phyloP scores from a whole-genome alignment of 2,329 filamentous ascomycete species.

The Cladorrhinum sp. region DNA sequence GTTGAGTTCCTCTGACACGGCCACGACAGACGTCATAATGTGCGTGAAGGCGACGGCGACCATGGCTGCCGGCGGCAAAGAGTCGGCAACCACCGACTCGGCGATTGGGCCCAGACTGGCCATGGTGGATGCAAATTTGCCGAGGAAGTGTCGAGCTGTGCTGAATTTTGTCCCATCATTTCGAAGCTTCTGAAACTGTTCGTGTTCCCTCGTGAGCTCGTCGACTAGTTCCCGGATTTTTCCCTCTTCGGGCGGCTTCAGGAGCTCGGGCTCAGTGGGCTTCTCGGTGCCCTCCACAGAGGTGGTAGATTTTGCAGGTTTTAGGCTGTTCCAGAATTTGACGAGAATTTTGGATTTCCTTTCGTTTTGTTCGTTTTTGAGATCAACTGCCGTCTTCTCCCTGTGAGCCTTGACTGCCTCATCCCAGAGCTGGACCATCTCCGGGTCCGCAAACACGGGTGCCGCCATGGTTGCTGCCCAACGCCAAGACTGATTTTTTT shows the following conservation, averaged over 20 bases:
- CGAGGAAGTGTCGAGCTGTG: background rate
- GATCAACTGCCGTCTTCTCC: constrained; percentile 3
- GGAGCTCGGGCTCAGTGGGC: background rate
- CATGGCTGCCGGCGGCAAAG: background rate
- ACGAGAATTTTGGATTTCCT: background rate
- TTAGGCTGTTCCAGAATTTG: background rate
- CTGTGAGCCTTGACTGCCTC: constrained; percentile 4
- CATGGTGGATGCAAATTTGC: background rate
- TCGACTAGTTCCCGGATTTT: background rate
- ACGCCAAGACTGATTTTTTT: background rate
- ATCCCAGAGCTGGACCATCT: constrained; percentile 6
- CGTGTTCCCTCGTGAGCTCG: background rate
- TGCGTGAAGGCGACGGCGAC: constrained; percentile 4
- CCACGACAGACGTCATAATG: constrained; percentile 4
- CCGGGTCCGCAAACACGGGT: background rate
- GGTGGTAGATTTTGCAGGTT: background rate
- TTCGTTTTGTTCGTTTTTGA: background rate
- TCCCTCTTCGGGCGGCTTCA: background rate
- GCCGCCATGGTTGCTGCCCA: background rate
- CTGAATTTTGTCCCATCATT: background rate
- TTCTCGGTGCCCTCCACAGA: background rate
- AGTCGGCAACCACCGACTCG: background rate
- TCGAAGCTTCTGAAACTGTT: background rate
- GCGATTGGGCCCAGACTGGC: background rate
- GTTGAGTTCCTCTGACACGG: background rate